These are phyloP conservation scores for Dicorynia guianensis DNA, from an alignment of 306 rosid genomes.

Conservation along the genomic window DNA sequence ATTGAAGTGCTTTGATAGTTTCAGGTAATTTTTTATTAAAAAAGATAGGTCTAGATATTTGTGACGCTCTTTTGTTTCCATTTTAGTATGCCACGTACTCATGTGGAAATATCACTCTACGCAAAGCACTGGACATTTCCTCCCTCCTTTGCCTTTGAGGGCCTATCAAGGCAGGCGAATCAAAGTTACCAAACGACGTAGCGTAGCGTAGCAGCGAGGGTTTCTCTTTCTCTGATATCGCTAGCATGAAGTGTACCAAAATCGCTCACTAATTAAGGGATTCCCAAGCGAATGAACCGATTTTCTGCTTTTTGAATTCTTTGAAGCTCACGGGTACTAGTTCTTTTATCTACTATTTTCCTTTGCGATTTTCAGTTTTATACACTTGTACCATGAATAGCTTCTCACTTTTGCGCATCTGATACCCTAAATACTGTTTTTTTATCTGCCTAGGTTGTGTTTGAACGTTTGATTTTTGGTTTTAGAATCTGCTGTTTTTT, in stretches of 20 bases:
- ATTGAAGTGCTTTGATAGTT: no score
- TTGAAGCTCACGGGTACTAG: constrained; percentile 34
- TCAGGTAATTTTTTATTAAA: no score
- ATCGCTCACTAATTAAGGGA: no score
- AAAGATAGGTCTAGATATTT: no score
- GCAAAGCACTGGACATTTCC: no score
- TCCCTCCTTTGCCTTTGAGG: not conserved
- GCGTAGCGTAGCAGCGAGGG: constrained; percentile 44
- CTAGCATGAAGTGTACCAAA: no score
- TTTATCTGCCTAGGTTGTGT: constrained; percentile 12
- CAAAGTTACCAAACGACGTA: constrained; percentile 26
- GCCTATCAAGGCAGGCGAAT: constrained; percentile 1
- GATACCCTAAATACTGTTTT: constrained; percentile 39
- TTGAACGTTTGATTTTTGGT: not conserved
- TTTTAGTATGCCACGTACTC: no score
- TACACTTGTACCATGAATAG: not conserved
- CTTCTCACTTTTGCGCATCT: not conserved
- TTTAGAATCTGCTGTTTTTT: not conserved
- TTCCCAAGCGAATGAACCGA: constrained; percentile 16
- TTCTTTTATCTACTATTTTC: constrained; percentile 4
- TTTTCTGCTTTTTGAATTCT: constrained; percentile 36
- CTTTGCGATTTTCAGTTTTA: not conserved
- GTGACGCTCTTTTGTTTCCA: no score
- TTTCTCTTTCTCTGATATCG: constrained; percentile 21
- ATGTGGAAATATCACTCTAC: no score